Percentiles rank a stretch among this genome's conserved stretches.
These are phyloP conservation scores for Carex parvula DNA, from an alignment of 176 grass and related monocot species.

Conservation along the genomic window DNA sequence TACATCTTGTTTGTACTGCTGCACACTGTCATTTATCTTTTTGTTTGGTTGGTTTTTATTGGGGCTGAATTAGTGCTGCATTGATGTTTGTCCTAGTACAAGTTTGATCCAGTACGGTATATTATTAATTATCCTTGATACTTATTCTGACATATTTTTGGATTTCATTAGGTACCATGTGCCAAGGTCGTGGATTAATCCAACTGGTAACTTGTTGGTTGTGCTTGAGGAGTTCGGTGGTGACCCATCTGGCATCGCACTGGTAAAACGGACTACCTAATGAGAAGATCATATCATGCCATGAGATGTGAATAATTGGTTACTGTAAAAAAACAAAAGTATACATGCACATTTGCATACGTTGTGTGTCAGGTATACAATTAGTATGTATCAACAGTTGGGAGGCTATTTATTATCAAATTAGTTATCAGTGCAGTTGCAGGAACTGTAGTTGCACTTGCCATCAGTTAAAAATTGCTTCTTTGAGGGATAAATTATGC, in stretches of 20 bases:
- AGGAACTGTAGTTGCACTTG: conserved; percentile 35
- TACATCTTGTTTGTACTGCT: conserved; percentile 6
- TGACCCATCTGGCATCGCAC: conserved; percentile 57
- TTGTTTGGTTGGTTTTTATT: not conserved
- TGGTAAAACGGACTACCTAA: conserved; percentile 58
- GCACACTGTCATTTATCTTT: not conserved
- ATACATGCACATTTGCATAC: conserved; percentile 16
- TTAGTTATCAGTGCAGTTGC: conserved; percentile 33
- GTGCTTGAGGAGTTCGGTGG: conserved; percentile 81
- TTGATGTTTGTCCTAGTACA: not conserved
- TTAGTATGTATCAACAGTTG: conserved; percentile 34
- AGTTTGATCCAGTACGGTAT: not conserved
- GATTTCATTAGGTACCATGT: conserved; percentile 71
- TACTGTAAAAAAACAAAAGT: conserved; percentile 25
- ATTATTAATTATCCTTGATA: not conserved
- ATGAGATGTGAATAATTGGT: conserved; percentile 23
- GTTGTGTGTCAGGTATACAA: conserved; percentile 36
- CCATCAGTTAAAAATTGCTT: conserved; percentile 11
- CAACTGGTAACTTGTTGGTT: conserved; percentile 69
- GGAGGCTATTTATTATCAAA: conserved; percentile 13
- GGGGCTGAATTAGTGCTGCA: not conserved
- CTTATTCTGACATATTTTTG: conserved; percentile 3
- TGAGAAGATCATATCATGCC: not conserved
- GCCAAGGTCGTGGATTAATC: conserved; percentile 72
- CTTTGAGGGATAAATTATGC: conserved; percentile 28